Evolutionary conservation across 2,329 filamentous ascomycete species (phyloP).

Genomic region (Stachybotrys elegans): DNA sequence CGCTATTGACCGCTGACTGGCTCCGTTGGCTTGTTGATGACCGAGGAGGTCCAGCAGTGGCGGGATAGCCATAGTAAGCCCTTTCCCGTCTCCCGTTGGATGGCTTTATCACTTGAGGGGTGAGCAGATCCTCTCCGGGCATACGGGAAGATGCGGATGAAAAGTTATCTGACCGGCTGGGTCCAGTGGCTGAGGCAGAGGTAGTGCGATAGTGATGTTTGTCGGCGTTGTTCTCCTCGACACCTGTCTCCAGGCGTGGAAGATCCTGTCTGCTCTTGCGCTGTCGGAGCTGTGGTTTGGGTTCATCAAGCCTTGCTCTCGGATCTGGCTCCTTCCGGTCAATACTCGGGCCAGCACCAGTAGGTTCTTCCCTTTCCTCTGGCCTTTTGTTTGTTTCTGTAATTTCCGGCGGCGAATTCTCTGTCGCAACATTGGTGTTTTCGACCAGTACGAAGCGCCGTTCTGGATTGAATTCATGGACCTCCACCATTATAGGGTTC

Average conservation of each 20-base stretch:
- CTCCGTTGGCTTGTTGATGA: slow-evolving; percentile 25
- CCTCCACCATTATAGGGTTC: slow-evolving; percentile 59
- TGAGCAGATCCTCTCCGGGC: slow-evolving; percentile 28
- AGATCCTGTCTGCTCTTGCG: slow-evolving; percentile 33
- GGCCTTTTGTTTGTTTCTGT: slow-evolving; percentile 1
- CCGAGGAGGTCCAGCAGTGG: slow-evolving; percentile 10
- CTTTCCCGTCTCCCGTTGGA: slow-evolving; percentile 37
- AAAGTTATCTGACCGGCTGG: slow-evolving; percentile 25
- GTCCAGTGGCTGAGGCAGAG: slow-evolving; percentile 29
- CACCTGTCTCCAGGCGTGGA: slow-evolving; percentile 39
- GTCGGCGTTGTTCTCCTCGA: slow-evolving; percentile 19
- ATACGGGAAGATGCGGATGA: slow-evolving; percentile 21
- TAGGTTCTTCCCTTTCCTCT: too few relatives aligned
- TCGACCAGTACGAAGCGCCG: slow-evolving; percentile 59
- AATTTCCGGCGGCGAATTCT: slow-evolving; percentile 2
- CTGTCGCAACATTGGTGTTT: slow-evolving; percentile 3
- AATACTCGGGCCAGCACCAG: slow-evolving; percentile 8
- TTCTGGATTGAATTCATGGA: slow-evolving; percentile 56
- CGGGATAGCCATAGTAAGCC: slow-evolving; percentile 28
- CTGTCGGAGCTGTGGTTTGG: slow-evolving; percentile 17
- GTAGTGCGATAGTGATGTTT: slow-evolving; percentile 28
- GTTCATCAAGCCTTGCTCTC: slow-evolving; percentile 8
- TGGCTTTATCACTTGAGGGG: slow-evolving; percentile 37
- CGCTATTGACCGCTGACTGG: slow-evolving; percentile 21
- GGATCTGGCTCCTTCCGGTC: too few relatives aligned